Percentiles rank a stretch among this genome's conserved stretches.
phyloP scores from a whole-genome alignment of 306 rosid genomes.

The Begonia masoniana region DNA sequence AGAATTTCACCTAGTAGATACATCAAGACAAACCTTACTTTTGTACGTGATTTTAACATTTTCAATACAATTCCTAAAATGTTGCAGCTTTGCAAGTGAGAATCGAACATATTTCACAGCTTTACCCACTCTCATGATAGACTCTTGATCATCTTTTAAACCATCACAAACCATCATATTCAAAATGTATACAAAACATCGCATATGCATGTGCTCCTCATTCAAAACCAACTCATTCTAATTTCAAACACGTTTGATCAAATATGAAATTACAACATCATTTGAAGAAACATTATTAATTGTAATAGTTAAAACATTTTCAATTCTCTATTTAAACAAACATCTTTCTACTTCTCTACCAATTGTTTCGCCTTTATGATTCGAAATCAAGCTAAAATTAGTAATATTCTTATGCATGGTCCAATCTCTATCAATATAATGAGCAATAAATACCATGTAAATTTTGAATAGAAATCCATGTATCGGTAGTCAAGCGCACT shows the following conservation, averaged over 20 bases:
- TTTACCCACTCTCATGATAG: neutral
- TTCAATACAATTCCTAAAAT: neutral
- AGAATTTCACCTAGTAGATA: conserved; percentile 6
- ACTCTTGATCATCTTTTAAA: neutral
- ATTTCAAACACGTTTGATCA: neutral
- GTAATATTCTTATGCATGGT: too few relatives aligned
- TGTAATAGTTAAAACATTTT: too few relatives aligned
- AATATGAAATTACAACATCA: neutral
- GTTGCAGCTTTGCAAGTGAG: neutral
- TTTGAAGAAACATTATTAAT: too few relatives aligned
- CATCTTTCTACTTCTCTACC: too few relatives aligned
- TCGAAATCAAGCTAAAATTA: too few relatives aligned
- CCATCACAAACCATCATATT: neutral
- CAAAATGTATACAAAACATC: too few relatives aligned
- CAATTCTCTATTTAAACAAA: too few relatives aligned
- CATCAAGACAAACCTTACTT: neutral
- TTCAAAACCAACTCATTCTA: too few relatives aligned
- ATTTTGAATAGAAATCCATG: neutral
- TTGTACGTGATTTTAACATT: neutral
- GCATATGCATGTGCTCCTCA: neutral
- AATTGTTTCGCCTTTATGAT: too few relatives aligned
- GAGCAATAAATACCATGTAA: neutral
- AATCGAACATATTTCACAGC: neutral
- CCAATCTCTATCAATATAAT: too few relatives aligned
- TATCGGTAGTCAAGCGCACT: neutral